A percentile compares a stretch with the other conserved stretches of the same genome.
Evolutionary conservation across 495 filamentous ascomycete species (phyloP).

Genomic region (Aspergillus leporis): DNA sequence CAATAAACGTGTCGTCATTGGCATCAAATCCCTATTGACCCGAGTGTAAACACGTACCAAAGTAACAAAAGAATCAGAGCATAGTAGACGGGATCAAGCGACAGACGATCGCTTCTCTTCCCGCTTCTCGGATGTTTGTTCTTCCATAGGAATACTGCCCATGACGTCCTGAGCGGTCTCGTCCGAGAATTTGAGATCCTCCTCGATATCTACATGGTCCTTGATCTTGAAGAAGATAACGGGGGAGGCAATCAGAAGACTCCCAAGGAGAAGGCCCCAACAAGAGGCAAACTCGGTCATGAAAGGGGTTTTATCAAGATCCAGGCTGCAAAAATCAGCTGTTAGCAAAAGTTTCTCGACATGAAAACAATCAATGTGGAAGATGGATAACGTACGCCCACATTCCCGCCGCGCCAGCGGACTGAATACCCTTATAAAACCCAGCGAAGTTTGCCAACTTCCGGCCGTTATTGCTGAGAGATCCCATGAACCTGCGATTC

Average conservation of each 20-base stretch:
- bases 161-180: constrained; percentile 58
- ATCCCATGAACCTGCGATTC: constrained; percentile 77
- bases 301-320: constrained; percentile 62
- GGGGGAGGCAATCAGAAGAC: constrained; percentile 73
- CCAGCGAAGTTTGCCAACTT: constrained; percentile 92
- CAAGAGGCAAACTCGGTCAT: constrained; percentile 62
- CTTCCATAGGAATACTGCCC: constrained; percentile 20
- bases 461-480: constrained; percentile 85
- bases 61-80: not conserved
- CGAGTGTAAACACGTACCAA: not conserved
- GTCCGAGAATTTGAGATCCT: constrained; percentile 81
- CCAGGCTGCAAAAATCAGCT: constrained; percentile 43
- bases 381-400: constrained; percentile 58
- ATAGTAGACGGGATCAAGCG: not conserved
- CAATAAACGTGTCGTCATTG: not conserved
- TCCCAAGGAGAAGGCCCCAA: constrained; percentile 72
- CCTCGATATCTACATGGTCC: constrained; percentile 68
- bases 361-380: not conserved
- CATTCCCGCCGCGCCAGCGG: constrained; percentile 84
- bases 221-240: constrained; percentile 79
- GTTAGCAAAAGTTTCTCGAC: constrained; percentile 11
- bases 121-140: constrained; percentile 22
- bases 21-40: not conserved
- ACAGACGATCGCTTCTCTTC: constrained; percentile 15
- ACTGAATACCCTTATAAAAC: constrained; percentile 97